Conservation (phyloP, 768 basidiomycete species). For the Serendipita vermifera region DNA sequence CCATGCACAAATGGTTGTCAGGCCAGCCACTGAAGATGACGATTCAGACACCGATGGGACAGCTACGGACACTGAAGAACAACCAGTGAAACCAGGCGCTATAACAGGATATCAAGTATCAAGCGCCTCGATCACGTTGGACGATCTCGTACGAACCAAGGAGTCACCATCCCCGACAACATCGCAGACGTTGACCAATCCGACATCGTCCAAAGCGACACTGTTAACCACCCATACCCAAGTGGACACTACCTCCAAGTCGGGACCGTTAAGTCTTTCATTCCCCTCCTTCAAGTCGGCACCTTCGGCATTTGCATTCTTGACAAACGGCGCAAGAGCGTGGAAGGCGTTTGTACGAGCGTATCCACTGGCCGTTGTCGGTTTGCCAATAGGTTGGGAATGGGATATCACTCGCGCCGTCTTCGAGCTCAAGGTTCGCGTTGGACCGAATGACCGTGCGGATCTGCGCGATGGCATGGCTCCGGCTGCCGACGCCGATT, state of each 20-base stretch:
- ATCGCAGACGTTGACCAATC: background rate
- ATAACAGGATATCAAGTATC: background rate
- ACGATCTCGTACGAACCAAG: background rate
- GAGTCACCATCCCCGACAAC: background rate
- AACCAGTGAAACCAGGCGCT: background rate
- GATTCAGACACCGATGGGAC: no score
- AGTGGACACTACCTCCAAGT: background rate
- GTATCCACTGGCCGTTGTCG: conserved; percentile 65
- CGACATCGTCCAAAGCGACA: background rate
- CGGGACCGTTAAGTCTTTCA: background rate
- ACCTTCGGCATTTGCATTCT: conserved; percentile 42
- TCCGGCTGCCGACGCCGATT: conserved; percentile 14
- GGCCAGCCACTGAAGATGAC: background rate
- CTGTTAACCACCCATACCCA: conserved; percentile 6
- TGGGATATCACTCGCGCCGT: conserved; percentile 63
- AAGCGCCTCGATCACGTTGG: background rate
- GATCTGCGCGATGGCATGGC: conserved; percentile 11
- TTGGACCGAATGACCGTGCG: conserved; percentile 43
- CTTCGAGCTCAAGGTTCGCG: conserved; percentile 57
- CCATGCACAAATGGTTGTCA: background rate
- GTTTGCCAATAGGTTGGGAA: conserved; percentile 46
- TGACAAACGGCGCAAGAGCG: conserved; percentile 79
- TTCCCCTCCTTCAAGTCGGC: background rate
- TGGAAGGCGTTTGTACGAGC: conserved; percentile 76
- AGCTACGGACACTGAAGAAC: background rate